Percentiles rank a stretch among this genome's conserved stretches.
These are phyloP conservation scores for Trichoderma citrinoviride DNA, from an alignment of 2,329 filamentous ascomycete genomes.

Conservation along the genomic window DNA sequence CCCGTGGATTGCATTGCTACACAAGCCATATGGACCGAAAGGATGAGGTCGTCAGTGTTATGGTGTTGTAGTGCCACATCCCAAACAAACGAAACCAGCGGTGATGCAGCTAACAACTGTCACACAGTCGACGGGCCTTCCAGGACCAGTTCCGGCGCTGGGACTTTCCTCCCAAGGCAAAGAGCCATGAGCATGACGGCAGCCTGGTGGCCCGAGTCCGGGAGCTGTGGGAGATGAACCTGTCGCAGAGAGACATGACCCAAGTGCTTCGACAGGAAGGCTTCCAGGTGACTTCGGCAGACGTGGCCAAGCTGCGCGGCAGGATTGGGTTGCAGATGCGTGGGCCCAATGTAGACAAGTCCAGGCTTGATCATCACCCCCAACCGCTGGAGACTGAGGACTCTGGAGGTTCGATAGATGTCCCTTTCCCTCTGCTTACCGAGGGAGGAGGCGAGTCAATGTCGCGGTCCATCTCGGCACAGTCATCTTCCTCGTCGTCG, in stretches of 20 bases:
- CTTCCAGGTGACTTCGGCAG: constrained; percentile 67
- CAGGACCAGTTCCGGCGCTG: constrained; percentile 75
- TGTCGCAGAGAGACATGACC: constrained; percentile 71
- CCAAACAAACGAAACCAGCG: neutral
- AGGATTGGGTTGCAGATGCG: constrained; percentile 68
- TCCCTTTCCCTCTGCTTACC: too few species aligned
- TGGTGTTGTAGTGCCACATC: neutral
- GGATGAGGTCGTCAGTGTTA: too few species aligned
- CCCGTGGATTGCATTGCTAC: too few species aligned
- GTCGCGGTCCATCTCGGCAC: neutral
- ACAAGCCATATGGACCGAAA: too few species aligned
- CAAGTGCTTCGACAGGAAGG: constrained; percentile 66
- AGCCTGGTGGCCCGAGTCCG: constrained; percentile 66
- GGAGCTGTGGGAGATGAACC: constrained; percentile 75
- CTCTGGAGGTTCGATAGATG: too few species aligned
- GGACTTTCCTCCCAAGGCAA: constrained; percentile 74
- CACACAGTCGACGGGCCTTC: constrained; percentile 67
- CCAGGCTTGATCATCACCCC: constrained; percentile 45
- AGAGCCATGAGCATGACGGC: constrained; percentile 67
- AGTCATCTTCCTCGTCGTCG: neutral
- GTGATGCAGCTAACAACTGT: constrained; percentile 25
- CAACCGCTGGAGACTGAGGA: neutral
- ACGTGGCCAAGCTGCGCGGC: constrained; percentile 66
- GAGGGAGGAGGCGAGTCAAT: neutral
- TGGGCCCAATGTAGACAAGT: constrained; percentile 44